phyloP scores from a whole-genome alignment of 2,329 filamentous ascomycete species.

The Diplodia scrobiculata region DNA sequence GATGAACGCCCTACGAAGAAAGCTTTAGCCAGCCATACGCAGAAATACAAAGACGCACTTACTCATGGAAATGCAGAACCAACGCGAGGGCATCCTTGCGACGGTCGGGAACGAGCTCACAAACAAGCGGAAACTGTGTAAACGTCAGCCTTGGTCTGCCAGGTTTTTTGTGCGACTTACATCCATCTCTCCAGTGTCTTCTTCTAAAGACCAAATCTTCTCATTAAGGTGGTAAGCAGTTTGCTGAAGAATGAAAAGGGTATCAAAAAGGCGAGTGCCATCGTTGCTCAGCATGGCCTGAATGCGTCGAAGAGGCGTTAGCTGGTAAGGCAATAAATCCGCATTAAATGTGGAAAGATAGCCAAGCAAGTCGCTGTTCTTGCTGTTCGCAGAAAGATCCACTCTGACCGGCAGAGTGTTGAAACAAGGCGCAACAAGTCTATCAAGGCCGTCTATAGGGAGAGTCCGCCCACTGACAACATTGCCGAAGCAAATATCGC shows the following conservation, averaged over 20 bases:
- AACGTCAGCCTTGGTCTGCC: constrained; percentile 33
- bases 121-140: constrained; percentile 65
- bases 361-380: constrained; percentile 61
- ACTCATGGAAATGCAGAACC: constrained; percentile 59
- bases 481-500: constrained; percentile 83
- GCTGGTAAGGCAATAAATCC: constrained; percentile 67
- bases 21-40: neutral
- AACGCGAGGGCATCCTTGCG: constrained; percentile 58
- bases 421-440: constrained; percentile 85
- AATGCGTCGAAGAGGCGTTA: constrained; percentile 72
- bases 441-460: constrained; percentile 65
- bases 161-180: neutral
- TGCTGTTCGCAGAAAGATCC: constrained; percentile 52
- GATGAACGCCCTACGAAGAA: constrained; percentile 32
- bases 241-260: constrained; percentile 76
- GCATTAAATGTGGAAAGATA: constrained; percentile 64
- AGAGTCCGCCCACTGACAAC: constrained; percentile 77
- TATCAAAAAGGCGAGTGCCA: constrained; percentile 70
- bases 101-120: constrained; percentile 67
- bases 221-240: constrained; percentile 50
- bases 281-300: constrained; percentile 57
- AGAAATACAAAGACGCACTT: neutral
- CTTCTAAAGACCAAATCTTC: constrained; percentile 54
- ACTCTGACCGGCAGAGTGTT: constrained; percentile 78
- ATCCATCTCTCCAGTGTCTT: constrained; percentile 67